Evolutionary conservation across 2,329 filamentous ascomycete species (phyloP).

Genomic region (Boeremia lycopersici): DNA sequence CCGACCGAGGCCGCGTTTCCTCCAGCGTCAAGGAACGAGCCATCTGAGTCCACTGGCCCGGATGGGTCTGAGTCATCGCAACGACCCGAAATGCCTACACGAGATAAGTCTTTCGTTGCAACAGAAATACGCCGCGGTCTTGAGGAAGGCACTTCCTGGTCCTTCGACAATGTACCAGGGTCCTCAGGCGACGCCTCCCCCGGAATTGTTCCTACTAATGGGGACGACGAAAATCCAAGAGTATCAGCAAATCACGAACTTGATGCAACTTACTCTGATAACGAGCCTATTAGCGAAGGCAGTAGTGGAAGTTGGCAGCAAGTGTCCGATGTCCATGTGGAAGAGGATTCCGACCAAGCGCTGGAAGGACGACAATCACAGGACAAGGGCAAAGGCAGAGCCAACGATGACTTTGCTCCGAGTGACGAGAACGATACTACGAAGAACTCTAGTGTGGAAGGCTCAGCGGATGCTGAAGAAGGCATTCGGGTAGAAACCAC

Average conservation of each 20-base stretch:
- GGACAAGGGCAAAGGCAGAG: slow-evolving; percentile 39
- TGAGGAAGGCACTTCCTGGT: slow-evolving; percentile 51
- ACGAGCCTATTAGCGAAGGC: slow-evolving; percentile 43
- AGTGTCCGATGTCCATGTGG: slow-evolving; percentile 36
- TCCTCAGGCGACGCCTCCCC: slow-evolving; percentile 3
- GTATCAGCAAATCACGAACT: slow-evolving; percentile 6
- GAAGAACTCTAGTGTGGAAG: neutral
- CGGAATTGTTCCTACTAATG: slow-evolving; percentile 26
- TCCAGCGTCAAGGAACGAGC: slow-evolving; percentile 16
- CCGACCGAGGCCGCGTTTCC: slow-evolving; percentile 16
- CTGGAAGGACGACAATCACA: slow-evolving; percentile 29
- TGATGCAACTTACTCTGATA: slow-evolving; percentile 22
- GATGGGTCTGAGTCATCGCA: slow-evolving; percentile 25
- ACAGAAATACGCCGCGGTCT: slow-evolving; percentile 55
- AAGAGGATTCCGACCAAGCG: slow-evolving; percentile 35
- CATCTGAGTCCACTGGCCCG: slow-evolving; percentile 2
- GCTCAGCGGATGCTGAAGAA: neutral
- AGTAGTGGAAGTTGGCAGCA: slow-evolving; percentile 51
- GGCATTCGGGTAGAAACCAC: slow-evolving; percentile 3
- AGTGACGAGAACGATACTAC: neutral
- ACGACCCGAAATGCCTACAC: slow-evolving; percentile 55
- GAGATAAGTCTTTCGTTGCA: slow-evolving; percentile 54
- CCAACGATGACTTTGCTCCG: slow-evolving; percentile 2
- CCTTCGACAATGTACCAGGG: slow-evolving; percentile 34
- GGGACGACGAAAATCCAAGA: slow-evolving; percentile 34